Evolutionary conservation across 2,329 filamentous ascomycete genomes (phyloP).

Genomic region (Fusarium abutilonis): DNA sequence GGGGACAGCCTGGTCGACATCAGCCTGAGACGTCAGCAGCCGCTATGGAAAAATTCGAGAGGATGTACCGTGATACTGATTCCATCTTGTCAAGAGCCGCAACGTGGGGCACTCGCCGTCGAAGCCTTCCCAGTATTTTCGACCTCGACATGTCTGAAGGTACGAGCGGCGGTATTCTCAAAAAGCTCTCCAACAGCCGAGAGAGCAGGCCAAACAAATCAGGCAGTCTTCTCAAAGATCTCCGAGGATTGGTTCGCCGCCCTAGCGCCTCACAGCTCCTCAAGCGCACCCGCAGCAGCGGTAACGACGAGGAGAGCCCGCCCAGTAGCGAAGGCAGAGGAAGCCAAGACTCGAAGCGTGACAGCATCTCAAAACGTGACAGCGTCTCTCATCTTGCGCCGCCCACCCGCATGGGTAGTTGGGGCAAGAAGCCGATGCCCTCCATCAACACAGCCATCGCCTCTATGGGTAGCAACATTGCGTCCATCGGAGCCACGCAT

Average conservation of each 20-base stretch:
- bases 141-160: conserved; percentile 67
- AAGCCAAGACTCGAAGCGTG: conserved; percentile 45
- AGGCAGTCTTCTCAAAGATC: conserved; percentile 58
- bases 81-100: conserved; percentile 71
- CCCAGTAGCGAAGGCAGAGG: conserved; percentile 39
- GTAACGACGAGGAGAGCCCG: conserved; percentile 46
- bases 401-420: conserved; percentile 61
- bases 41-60: conserved; percentile 64
- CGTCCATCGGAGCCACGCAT: conserved; percentile 66
- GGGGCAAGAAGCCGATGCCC: conserved; percentile 62
- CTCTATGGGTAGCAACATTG: conserved; percentile 64
- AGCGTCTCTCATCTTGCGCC: conserved; percentile 59
- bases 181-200: conserved; percentile 66
- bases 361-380: conserved; percentile 54
- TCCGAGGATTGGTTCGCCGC: conserved; percentile 61
- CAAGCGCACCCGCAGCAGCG: conserved; percentile 59
- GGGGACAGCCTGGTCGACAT: conserved; percentile 44
- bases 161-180: conserved; percentile 69
- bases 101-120: conserved; percentile 75
- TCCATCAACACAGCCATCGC: conserved; percentile 69
- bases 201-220: conserved; percentile 59
- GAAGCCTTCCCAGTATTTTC: conserved; percentile 67
- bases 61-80: conserved; percentile 63
- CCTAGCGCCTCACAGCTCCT: conserved; percentile 57
- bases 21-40: conserved; percentile 64